Conservation (phyloP, 1,284 basidiomycete species). For the Gomphus bonarii region DNA sequence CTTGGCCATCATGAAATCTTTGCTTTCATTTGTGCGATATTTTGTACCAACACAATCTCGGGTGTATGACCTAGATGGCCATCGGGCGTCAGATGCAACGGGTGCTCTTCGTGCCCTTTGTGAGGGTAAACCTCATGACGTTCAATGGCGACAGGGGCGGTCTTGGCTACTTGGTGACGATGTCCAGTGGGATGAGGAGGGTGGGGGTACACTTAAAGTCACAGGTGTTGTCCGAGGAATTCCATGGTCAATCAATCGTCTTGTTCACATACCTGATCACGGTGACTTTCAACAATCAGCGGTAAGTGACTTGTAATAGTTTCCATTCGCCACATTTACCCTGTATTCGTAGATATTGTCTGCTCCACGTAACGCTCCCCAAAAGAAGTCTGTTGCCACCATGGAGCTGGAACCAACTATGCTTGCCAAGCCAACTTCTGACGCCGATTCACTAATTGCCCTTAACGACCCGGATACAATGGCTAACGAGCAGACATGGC, state of each 20-base stretch:
- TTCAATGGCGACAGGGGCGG: constrained; percentile 77
- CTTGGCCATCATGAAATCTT: constrained; percentile 65
- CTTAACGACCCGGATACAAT: constrained; percentile 85
- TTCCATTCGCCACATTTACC: background rate
- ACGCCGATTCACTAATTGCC: constrained; percentile 83
- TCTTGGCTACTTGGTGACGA: constrained; percentile 74
- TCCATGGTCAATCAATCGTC: constrained; percentile 70
- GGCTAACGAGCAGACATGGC: constrained; percentile 97
- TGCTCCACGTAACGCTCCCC: constrained; percentile 36
- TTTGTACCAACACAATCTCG: constrained; percentile 81
- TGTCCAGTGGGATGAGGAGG: constrained; percentile 42
- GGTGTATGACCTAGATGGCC: constrained; percentile 44
- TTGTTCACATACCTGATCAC: constrained; percentile 82
- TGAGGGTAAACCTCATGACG: constrained; percentile 68
- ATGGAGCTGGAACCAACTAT: constrained; percentile 60
- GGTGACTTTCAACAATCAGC: constrained; percentile 85
- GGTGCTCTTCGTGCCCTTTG: constrained; percentile 66
- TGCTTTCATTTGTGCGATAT: constrained; percentile 89
- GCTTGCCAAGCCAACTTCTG: constrained; percentile 42
- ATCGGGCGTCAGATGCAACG: constrained; percentile 53
- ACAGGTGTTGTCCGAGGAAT: constrained; percentile 81
- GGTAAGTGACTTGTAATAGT: constrained; percentile 32
- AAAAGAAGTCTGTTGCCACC: constrained; percentile 22
- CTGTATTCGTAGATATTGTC: constrained; percentile 45
- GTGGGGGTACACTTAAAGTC: constrained; percentile 49